phyloP scores from a whole-genome alignment of 306 rosid genomes.

The Morella rubra region DNA sequence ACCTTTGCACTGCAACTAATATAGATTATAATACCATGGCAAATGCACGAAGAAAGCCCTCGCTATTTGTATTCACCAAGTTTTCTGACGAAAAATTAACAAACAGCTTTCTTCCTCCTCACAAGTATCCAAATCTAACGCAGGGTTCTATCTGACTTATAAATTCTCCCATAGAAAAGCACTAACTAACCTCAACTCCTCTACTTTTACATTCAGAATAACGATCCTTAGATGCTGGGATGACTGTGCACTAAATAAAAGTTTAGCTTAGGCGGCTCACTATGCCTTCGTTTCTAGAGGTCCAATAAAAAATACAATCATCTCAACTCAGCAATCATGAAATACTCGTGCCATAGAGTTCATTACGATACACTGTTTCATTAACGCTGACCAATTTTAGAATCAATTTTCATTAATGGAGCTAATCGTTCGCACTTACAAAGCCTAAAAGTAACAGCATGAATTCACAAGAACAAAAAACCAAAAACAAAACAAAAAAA shows the following conservation, averaged over 20 bases:
- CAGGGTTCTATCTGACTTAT: not conserved
- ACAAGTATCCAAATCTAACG: not conserved
- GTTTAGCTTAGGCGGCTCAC: not conserved
- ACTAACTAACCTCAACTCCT: not conserved
- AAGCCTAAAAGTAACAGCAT: not conserved
- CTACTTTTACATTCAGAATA: not conserved
- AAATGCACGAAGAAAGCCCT: slow-evolving; percentile 11
- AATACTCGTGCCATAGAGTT: not conserved
- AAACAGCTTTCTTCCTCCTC: not conserved
- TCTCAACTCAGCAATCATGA: not conserved
- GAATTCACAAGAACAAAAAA: slow-evolving; percentile 12
- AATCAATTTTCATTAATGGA: not conserved
- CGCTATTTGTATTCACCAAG: not conserved
- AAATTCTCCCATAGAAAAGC: not conserved
- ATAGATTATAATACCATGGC: slow-evolving; percentile 7
- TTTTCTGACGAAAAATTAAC: not conserved
- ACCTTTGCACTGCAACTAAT: slow-evolving; percentile 10
- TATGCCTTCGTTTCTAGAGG: not conserved
- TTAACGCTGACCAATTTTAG: not conserved
- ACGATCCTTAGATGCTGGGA: not conserved
- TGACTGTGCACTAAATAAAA: not conserved
- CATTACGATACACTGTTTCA: not conserved
- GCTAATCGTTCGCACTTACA: not conserved
- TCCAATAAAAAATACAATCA: not conserved
- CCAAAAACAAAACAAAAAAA: not conserved